phyloP scores from a whole-genome alignment of 345 rosid genomes.

The Eucalyptus sp. region DNA sequence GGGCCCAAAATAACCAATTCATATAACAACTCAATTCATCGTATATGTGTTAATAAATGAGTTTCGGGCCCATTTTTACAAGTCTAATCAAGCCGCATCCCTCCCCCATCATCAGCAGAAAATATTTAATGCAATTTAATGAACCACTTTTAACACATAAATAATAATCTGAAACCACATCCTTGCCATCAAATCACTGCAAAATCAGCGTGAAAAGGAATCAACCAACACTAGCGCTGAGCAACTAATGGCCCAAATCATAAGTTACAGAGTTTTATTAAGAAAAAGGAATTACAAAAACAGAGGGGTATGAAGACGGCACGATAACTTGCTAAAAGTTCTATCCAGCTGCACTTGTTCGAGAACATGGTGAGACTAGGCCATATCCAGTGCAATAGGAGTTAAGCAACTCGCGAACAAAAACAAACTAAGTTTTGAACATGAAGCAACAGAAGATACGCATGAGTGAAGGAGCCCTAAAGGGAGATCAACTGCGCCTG shows the following conservation, averaged over 20 bases:
- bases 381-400: background rate
- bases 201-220: background rate
- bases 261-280: background rate
- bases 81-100: background rate
- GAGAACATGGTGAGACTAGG: background rate
- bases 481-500: background rate
- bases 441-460: background rate
- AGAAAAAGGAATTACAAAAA: background rate
- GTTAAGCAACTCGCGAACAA: background rate
- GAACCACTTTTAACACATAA: background rate
- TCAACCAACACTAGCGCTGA: background rate
- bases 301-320: background rate
- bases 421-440: background rate
- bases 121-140: constrained; percentile 14
- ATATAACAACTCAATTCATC: too few species aligned
- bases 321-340: background rate
- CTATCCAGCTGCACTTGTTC: background rate
- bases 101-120: background rate
- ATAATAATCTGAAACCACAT: background rate
- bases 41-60: too few species aligned
- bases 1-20: too few species aligned
- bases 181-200: background rate
- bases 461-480: background rate
- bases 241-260: background rate
- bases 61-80: background rate